Conservation (phyloP, 805 yeast genomes). For the Candida broadrunensis region DNA sequence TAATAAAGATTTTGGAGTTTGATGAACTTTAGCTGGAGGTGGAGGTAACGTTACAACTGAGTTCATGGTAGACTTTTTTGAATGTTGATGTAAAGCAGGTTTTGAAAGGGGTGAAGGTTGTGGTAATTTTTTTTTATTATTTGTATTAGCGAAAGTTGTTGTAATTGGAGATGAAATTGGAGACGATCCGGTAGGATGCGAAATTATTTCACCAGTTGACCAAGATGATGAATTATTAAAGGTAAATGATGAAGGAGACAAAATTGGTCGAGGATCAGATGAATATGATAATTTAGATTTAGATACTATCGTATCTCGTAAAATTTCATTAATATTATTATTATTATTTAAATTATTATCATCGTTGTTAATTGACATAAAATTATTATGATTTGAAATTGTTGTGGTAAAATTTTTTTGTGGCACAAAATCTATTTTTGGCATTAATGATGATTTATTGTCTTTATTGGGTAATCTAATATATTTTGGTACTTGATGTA, state of each 20-base stretch:
- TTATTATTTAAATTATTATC: background rate
- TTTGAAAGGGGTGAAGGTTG: background rate
- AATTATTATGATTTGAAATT: background rate
- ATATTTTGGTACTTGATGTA: background rate
- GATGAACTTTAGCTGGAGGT: background rate
- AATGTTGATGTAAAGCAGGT: background rate
- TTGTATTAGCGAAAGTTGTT: background rate
- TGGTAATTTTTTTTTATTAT: background rate
- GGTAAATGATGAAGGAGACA: background rate
- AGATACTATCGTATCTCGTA: too few species aligned
- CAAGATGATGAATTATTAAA: background rate
- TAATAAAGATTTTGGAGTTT: background rate
- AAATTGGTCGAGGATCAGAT: too few species aligned
- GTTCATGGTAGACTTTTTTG: background rate
- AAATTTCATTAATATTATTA: too few species aligned
- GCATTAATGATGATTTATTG: background rate
- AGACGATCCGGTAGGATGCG: background rate
- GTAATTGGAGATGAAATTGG: background rate
- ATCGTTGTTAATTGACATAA: background rate
- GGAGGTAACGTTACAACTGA: background rate
- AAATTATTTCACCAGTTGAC: background rate
- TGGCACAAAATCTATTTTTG: conserved; percentile 1
- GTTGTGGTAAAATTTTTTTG: background rate
- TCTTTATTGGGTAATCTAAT: background rate
- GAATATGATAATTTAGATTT: too few species aligned